phyloP scores from a whole-genome alignment of 2,329 filamentous ascomycete species.

The Ceratocystis smalleyi region DNA sequence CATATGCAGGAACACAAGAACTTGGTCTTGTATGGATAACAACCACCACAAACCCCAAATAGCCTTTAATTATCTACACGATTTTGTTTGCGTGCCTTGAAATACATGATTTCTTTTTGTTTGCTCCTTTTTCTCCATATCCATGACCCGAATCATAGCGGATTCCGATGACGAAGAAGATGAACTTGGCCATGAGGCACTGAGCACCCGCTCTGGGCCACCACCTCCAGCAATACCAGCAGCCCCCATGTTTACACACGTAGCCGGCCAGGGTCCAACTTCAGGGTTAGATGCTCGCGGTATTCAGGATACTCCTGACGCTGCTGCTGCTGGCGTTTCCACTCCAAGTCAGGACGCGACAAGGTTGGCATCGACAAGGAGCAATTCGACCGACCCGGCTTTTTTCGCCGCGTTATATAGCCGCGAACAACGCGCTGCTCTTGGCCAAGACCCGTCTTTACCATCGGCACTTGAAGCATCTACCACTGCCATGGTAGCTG shows the following conservation, averaged over 20 bases:
- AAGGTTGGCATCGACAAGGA: conserved; percentile 6
- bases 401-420: conserved; percentile 35
- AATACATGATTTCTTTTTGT: not conserved
- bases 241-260: not conserved
- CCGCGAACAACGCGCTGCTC: conserved; percentile 28
- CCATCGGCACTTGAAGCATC: not conserved
- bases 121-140: conserved; percentile 6
- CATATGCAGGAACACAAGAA: not conserved
- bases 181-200: conserved; percentile 18
- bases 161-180: conserved; percentile 29
- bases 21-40: not conserved
- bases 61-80: not conserved
- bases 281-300: not conserved
- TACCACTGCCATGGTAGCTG: not conserved
- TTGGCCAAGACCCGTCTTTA: conserved; percentile 1
- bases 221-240: not conserved
- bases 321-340: not conserved
- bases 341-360: not conserved
- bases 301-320: not conserved
- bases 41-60: not conserved
- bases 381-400: conserved; percentile 31
- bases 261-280: not conserved
- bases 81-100: not conserved
- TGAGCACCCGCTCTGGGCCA: not conserved
- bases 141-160: conserved; percentile 22